Conservation (phyloP, 2,329 filamentous ascomycete species). For the Colletotrichum sansevieriae region DNA sequence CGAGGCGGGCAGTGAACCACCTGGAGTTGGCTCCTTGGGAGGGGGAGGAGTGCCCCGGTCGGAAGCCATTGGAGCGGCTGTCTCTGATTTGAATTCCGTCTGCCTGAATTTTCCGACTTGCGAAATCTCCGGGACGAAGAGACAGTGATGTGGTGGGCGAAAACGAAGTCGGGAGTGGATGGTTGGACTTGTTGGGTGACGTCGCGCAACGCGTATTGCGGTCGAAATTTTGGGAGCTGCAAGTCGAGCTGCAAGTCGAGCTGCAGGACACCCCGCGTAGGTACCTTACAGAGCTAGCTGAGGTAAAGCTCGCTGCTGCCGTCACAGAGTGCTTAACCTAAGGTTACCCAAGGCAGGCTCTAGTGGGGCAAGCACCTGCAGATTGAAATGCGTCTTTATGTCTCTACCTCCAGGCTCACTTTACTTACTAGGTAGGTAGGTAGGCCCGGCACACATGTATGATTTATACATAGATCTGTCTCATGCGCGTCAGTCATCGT, state of each 20-base stretch:
- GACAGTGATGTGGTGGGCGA: background rate
- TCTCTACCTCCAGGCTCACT: too few relatives aligned
- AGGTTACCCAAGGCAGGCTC: background rate
- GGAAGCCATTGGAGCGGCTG: slow-evolving; percentile 49
- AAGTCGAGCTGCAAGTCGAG: slow-evolving; percentile 22
- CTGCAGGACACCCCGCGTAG: slow-evolving; percentile 26
- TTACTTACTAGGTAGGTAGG: too few relatives aligned
- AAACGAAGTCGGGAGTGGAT: background rate
- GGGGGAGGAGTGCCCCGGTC: slow-evolving; percentile 56
- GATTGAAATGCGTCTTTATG: background rate
- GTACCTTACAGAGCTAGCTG: too few relatives aligned
- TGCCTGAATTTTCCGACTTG: background rate
- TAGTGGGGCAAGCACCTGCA: slow-evolving; percentile 20
- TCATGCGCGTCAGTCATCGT: background rate
- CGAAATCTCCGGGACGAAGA: too few relatives aligned
- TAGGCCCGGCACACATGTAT: too few relatives aligned
- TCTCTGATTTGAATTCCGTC: background rate
- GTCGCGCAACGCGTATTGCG: slow-evolving; percentile 25
- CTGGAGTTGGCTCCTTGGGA: slow-evolving; percentile 58
- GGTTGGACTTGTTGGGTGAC: slow-evolving; percentile 5
- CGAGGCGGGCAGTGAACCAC: slow-evolving; percentile 52
- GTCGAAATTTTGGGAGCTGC: slow-evolving; percentile 33
- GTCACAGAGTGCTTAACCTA: slow-evolving; percentile 7
- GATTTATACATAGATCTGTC: background rate
- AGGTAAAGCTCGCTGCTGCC: slow-evolving; percentile 29